Base-by-base conservation (phyloP, 441 rosid species). In the Corymbia citriodora region DNA sequence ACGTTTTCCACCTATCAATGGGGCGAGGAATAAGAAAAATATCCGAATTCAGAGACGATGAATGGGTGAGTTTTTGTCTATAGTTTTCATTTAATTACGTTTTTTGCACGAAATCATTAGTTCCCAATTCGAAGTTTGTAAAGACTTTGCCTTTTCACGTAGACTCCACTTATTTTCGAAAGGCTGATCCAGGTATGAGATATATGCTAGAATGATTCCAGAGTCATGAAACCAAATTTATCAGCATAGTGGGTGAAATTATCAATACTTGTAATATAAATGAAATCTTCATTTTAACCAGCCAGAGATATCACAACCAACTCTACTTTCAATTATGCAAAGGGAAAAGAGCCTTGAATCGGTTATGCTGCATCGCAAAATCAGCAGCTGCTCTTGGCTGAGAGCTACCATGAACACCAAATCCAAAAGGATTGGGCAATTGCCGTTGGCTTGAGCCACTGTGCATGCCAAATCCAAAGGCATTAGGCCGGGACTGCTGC, bases 361-460 rank as follows among this genome's bases (percentile, higher is more conserved):
- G 98, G 88, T 94, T 94, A 81, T 91, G 91, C 91, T 91, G 93
- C 49, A 88, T 94, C n/a, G 91, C 94, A 40, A 40, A 40, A 40
- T 40, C 45, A 87, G 89, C 90, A 87, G 93, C 68, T 72, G 90
- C 92, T 90, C 92, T 93, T 14, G 93, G 87, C 88, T 92, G 95
- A 92, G 91, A 74, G 57, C 87, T 92, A 88, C 61, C 52, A 92
- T 94, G 95, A 89, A 95, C 97, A 90, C 99, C 99, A 91, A 98
- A 98, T 88, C 99, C 99, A 90, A 95, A 98, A 81, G 98, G 97
- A 88, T 95, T 97, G 1, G 94, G 92, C 55, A 90, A 94, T 72
- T 91, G 94, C 54, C 91, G 92, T 83, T 90, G 93, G 68, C 90
- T 94, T 87, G 92, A 90, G 87, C 89, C 92, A 9, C 90, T 52